A percentile compares a stretch with the other conserved stretches of the same genome.
Evolutionary conservation across 2,329 filamentous ascomycete species (phyloP).

Genomic region (Paracoccidioides brasiliensis): DNA sequence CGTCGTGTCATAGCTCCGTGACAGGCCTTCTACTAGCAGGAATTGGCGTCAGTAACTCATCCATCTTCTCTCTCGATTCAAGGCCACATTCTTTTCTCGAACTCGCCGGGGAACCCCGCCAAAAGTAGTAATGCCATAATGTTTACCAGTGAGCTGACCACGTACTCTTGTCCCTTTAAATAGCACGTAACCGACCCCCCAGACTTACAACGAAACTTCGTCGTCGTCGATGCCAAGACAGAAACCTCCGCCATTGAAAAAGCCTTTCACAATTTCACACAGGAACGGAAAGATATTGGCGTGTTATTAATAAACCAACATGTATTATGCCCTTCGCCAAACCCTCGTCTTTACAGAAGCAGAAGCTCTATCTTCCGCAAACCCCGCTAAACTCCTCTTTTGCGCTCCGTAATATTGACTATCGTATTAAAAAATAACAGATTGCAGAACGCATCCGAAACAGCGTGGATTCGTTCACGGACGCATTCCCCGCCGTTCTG

Average conservation of each 20-base stretch:
- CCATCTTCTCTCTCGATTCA: background rate
- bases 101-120: too few relatives aligned
- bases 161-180: background rate
- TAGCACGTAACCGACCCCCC: conserved; percentile 85
- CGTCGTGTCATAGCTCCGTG: conserved; percentile 55
- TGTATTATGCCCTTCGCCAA: conserved; percentile 36
- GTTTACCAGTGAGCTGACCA: background rate
- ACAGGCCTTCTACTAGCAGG: conserved; percentile 91
- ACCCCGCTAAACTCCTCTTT: background rate
- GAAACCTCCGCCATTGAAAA: conserved; percentile 77
- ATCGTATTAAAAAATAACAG: conserved; percentile 33
- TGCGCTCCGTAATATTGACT: background rate
- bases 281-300: conserved; percentile 86
- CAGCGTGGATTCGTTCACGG: conserved; percentile 79
- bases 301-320: conserved; percentile 97
- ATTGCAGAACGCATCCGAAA: conserved; percentile 88
- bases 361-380: background rate
- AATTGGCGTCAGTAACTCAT: conserved; percentile 58
- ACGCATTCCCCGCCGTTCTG: conserved; percentile 88
- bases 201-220: conserved; percentile 91
- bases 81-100: too few relatives aligned
- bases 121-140: too few relatives aligned
- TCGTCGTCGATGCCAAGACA: conserved; percentile 90
- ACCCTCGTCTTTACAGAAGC: conserved; percentile 15
- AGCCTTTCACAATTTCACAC: conserved; percentile 79